Evolutionary conservation across 2,329 filamentous ascomycete genomes (phyloP).

Genomic region (Celoporthe dispersa): DNA sequence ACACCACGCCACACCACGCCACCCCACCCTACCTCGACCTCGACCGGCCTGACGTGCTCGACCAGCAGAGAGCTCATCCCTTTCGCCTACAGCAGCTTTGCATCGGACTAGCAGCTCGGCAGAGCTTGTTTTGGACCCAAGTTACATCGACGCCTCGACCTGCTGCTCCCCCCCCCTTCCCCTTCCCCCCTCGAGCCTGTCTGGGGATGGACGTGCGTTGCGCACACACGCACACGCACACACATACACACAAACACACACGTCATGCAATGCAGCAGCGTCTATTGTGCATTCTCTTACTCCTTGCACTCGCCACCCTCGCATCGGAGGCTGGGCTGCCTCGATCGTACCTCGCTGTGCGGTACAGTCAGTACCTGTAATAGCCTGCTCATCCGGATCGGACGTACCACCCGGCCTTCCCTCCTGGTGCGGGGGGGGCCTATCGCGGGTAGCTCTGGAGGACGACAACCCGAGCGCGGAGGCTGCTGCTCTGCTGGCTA

Average conservation of each 20-base stretch:
- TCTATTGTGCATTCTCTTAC: neutral
- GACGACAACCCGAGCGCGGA: neutral
- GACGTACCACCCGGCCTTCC: neutral
- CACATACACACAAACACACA: too few relatives aligned
- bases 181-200: neutral
- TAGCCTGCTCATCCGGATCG: neutral
- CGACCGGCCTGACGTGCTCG: neutral
- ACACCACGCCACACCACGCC: slow-evolving; percentile 1
- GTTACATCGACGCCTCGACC: neutral
- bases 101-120: slow-evolving; percentile 1
- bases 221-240: too few relatives aligned
- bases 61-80: slow-evolving; percentile 4
- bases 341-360: neutral
- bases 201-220: neutral
- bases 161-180: neutral
- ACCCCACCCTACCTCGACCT: neutral
- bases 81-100: slow-evolving; percentile 1
- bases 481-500: neutral
- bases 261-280: neutral
- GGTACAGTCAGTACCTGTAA: neutral
- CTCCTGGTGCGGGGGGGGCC: too few relatives aligned
- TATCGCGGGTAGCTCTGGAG: neutral
- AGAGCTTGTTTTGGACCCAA: slow-evolving; percentile 10
- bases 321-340: neutral
- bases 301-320: neutral